Evolutionary conservation across 2,329 filamentous ascomycete species (phyloP).

Genomic region (Epichloe sp.): DNA sequence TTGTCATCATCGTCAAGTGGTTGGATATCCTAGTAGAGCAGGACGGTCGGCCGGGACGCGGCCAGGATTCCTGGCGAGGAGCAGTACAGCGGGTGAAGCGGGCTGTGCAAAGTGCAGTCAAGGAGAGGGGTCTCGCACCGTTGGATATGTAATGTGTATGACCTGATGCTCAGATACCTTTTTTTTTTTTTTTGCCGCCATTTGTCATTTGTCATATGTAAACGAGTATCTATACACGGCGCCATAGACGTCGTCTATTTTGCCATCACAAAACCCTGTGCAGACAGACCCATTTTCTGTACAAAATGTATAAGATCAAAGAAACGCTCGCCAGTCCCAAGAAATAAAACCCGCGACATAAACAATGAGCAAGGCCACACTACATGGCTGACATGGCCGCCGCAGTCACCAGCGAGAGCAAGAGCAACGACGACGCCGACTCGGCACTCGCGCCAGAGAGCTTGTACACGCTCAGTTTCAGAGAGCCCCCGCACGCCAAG

Average conservation of each 20-base stretch:
- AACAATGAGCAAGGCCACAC: background rate
- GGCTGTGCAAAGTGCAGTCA: constrained; percentile 41
- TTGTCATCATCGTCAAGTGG: constrained; percentile 57
- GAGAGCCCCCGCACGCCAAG: constrained; percentile 39
- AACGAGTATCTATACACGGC: too few species aligned
- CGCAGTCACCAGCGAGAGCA: background rate
- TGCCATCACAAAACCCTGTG: too few species aligned
- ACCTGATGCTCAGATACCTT: background rate
- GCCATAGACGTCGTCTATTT: too few species aligned
- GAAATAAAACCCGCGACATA: background rate
- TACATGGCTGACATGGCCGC: background rate
- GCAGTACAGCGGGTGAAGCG: constrained; percentile 31
- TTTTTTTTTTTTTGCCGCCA: background rate
- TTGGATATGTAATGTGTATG: constrained; percentile 25
- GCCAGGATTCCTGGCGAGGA: constrained; percentile 32
- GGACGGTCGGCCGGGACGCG: constrained; percentile 23
- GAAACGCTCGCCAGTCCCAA: background rate
- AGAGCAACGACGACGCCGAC: background rate
- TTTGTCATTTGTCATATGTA: background rate
- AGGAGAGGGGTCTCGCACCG: constrained; percentile 42
- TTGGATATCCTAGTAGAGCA: constrained; percentile 42
- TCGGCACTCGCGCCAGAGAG: constrained; percentile 8
- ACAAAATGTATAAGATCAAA: background rate
- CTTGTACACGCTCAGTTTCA: constrained; percentile 35
- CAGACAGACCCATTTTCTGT: background rate